Base-by-base conservation (phyloP, 73 alveolate species). In the Symbiodinium natans region DNA sequence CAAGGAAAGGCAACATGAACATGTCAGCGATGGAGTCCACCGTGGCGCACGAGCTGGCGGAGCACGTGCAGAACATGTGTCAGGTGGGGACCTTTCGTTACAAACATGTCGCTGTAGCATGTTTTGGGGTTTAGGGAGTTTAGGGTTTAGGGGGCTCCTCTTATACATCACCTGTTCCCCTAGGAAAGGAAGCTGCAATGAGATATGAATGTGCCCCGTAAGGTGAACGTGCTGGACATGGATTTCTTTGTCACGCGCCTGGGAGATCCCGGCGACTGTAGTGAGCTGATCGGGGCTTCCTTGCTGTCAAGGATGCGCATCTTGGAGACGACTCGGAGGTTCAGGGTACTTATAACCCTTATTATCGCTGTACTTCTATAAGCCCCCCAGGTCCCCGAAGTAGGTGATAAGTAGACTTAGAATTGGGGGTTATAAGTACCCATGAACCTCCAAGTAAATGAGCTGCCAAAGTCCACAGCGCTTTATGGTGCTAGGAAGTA, bases 11-110 rank as follows among this genome's bases (percentile, higher is more conserved):
- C 84, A 33, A 33, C 77, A 46, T 13, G 13, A 63, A 63, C 42
- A 74, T 34, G 84, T 74, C 84, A 29, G 43, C 42, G 31, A 74
- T 74, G 84, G 84, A 74, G 84, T 74, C 84, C 46, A 33, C 46
- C 25, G 27, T 74, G 84, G 84, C 84, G 21, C 84, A 74, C 41
- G 84, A 74, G 84, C 46, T 74, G 40, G 84, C 84, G 1, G 84
- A 13, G 4, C 27, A 74, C n/a, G 84, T 74, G 31, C 43, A 74
- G 84, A 29, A 74, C 33, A 19, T n/a, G 84, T 74, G 84, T 42
- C 84, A 74, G 84, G 82, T 52, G 68, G 29, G 29, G 2, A 19
- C 29, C 0, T 52, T 48, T 52, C 68, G 68, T 27, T 52, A 5
- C 2, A n/a, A n/a, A n/a, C n/a, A n/a, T n/a, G n/a, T n/a, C n/a